Base-by-base conservation (phyloP, 352 stramenopile genomes). In the Phytophthora meadii region DNA sequence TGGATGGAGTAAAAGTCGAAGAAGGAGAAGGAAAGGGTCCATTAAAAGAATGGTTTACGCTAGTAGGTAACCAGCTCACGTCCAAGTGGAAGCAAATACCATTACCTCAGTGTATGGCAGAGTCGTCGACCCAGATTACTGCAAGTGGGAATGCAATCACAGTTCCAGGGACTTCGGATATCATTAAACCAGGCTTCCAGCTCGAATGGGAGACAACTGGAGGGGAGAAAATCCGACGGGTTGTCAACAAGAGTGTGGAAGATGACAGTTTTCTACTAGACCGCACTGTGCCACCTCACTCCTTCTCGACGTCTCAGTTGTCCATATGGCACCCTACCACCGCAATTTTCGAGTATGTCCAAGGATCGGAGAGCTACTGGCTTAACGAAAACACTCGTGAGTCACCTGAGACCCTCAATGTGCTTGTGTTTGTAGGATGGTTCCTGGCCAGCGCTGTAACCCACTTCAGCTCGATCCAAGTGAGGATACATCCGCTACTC, bases 21-120 rank as follows among this genome's bases (percentile, higher is more conserved):
- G 85, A 93, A 78, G 82, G 85, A 32, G 84, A 93, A 77, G 84
- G 84, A 9, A 87, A 81, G 53, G 84, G 82, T 1, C 84, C 84
- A 8, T 42, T 93, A 11, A 93, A 91, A 46, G 85, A 93, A 64
- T 93, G 85, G 85, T 84, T 90, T 54, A 52, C 57, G 8, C 54
- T 93, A 0, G 44, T 93, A 1, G 69, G 72, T 11, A 44, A 14
- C 2, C 67, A 81, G 5, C 50, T 91, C 40, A 42, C 57, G 4
- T 74, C 79, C 19, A 88, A 82, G 51, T 90, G 81, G 84, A 70
- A 64, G 11, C 46, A 61, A 25, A 34, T 90, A 36, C 56, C 65
- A 1, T 32, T 48, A 9, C 19, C 12, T 7, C 65, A 41, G 3
- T 5, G 54, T 40, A 46, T 45, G 8, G 19, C 36, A 2, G 62